Base-by-base conservation (phyloP, 768 basidiomycete genomes). In the Tylopilus subfusipes region DNA sequence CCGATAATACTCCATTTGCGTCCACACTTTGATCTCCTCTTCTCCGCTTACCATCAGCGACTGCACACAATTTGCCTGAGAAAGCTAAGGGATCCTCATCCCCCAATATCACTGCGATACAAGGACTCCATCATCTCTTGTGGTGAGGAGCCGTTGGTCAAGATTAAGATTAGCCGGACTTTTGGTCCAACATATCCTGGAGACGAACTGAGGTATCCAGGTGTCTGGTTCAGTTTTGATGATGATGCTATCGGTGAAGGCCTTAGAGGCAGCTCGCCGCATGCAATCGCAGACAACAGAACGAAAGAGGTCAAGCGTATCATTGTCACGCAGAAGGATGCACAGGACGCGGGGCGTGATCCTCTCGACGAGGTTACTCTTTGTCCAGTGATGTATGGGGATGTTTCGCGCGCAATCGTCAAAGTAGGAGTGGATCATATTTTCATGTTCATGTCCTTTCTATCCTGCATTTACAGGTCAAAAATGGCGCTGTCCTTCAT, bases 181-280 rank as follows among this genome's bases (percentile, higher is more conserved):
- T 92, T 93, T 69, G 90, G 90, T 3, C 91, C 90, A 2, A 93
- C 90, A 1, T 93, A 92, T 68, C 82, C 86, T 12, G 81, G 81
- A 25, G 86, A 90, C 53, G 85, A 87, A 59, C 71, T 92, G 59
- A 81, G 80, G 40, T 93, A 92, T 70, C 91, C 90, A 3, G 90
- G 90, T 0, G 76, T 93, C 31, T 86, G 84, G 80, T 93, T 93
- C 66, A 83, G 83, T 59, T 93, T 93, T 58, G 87, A 89, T 40
- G 90, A 90, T 48, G 90, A 92, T 61, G 71, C 72, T 4, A 73
- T 84, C 47, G 70, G 72, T 1, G 85, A 88, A 53, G 76, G 79
- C 7, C 60, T 79, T 57, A 85, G 83, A 64, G 73, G 73, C n/a
- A 63, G 65, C 40, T 51, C 66, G 11, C 46, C 72, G 1, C 75